Base-by-base conservation (phyloP, 2,329 filamentous ascomycete species). In the Trichoderma atrobrunneum region DNA sequence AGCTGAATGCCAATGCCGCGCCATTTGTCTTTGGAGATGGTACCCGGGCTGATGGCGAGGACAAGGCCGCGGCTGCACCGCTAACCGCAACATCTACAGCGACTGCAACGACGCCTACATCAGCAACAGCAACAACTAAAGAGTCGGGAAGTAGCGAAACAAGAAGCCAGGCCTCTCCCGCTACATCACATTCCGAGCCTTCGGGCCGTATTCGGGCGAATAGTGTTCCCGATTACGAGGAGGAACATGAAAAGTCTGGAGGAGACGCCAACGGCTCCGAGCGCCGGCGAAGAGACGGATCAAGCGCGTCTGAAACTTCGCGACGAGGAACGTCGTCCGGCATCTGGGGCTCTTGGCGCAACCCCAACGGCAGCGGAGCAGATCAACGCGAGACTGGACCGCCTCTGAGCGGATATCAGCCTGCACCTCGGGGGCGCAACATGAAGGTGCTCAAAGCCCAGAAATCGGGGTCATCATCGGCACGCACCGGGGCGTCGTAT, bases 361-460 rank as follows among this genome's bases (percentile, higher is more conserved):
- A 89, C 43, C 85, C 86, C 5, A 78, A 84, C 3, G 81, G 83
- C 10, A 84, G 84, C 67, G 85, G 86, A 7, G 78, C 83, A 64
- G 90, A 92, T 56, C 79, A 81, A n/a, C 87, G 85, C 71, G 88
- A 89, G 73, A 85, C 82, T 74, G 82, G 48, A 54, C 48, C 82
- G 2, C 86, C 86, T 69, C 80, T 88, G 75, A 91, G 89, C 76
- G 90, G 90, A 30, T 93, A 94, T 78, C 91, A 93, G 78, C 91
- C 91, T 76, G 85, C 91, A 75, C 82, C 89, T 78, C 85, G 90
- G 62, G 83, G 87, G 18, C 89, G 92, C 64, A 91, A 90, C 65
- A 98, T 98, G 92, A 98, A 97, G 84, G 92, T 98, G 2, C 85
- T 98, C 67, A 94, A 94, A 78, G 91, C 95, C 1, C 87, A 87